These are phyloP conservation scores for Eutrema salsugineum DNA, from an alignment of 441 rosid species.

Conservation along the genomic window DNA sequence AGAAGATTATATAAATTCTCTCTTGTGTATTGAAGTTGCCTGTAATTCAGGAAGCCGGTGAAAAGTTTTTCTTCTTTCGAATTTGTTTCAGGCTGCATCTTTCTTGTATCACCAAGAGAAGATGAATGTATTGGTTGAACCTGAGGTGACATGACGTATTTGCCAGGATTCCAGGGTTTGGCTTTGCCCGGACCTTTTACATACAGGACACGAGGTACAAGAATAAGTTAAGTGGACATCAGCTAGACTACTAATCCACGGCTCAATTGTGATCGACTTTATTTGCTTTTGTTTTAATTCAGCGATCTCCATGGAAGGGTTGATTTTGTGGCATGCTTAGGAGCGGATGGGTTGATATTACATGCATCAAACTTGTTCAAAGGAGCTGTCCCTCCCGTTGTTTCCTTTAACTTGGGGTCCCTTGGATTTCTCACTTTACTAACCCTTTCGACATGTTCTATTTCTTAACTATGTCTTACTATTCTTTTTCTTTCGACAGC, in stretches of 20 bases:
- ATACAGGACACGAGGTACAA: constrained; percentile 92
- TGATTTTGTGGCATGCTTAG: constrained; percentile 96
- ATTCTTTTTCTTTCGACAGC: constrained; percentile 1
- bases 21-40: background rate
- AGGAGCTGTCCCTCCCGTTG: constrained; percentile 95
- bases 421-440: constrained; percentile 98
- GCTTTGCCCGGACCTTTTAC: constrained; percentile 95
- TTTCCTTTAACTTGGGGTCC: constrained; percentile 95
- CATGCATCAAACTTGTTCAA: constrained; percentile 95
- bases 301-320: constrained; percentile 98
- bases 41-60: background rate
- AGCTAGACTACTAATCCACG: constrained; percentile 16
- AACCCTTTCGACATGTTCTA: constrained; percentile 32
- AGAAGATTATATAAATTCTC: background rate
- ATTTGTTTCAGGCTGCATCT: constrained; percentile 68
- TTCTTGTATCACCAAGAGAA: constrained; percentile 89
- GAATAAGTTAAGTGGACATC: background rate
- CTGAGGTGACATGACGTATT: constrained; percentile 95
- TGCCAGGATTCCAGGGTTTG: constrained; percentile 98
- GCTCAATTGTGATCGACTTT: constrained; percentile 7
- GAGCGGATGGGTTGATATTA: constrained; percentile 96
- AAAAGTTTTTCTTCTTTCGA: constrained; percentile 12
- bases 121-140: constrained; percentile 97
- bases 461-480: constrained; percentile 3
- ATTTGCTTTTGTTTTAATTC: constrained; percentile 16